These are phyloP conservation scores for Pisolithus orientalis DNA, from an alignment of 768 basidiomycete species.

Conservation along the genomic window DNA sequence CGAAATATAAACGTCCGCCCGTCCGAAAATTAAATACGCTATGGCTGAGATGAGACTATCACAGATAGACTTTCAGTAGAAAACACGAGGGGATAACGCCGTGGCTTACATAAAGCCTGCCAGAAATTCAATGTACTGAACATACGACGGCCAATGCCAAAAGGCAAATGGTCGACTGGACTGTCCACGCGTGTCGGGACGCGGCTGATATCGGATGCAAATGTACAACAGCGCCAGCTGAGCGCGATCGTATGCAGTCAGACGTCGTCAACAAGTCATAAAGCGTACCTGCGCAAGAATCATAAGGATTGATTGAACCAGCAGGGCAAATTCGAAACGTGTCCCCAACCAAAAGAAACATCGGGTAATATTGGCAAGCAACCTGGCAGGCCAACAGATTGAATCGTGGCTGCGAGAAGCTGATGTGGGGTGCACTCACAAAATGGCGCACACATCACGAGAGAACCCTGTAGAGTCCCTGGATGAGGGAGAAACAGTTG, in stretches of 20 bases:
- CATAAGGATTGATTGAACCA: conserved; percentile 83
- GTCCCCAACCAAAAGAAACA: conserved; percentile 90
- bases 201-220: conserved; percentile 67
- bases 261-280: not conserved
- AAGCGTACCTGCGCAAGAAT: conserved; percentile 65
- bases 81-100: conserved; percentile 1
- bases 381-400: conserved; percentile 31
- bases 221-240: conserved; percentile 78
- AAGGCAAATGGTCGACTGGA: conserved; percentile 68
- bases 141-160: conserved; percentile 81
- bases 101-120: conserved; percentile 61
- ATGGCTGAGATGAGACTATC: conserved; percentile 61
- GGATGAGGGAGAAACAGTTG: not conserved
- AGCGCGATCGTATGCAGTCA: conserved; percentile 12
- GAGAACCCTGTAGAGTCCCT: conserved; percentile 87
- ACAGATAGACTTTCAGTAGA: conserved; percentile 2
- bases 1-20: conserved; percentile 51
- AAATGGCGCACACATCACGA: conserved; percentile 78
- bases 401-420: conserved; percentile 3
- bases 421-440: conserved; percentile 37
- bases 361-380: conserved; percentile 79
- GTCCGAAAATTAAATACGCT: conserved; percentile 66
- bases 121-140: conserved; percentile 78
- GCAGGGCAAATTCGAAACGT: conserved; percentile 67
- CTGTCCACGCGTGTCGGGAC: conserved; percentile 49